Conservation (phyloP, 805 yeast genomes). For the Kuraishia cidri region DNA sequence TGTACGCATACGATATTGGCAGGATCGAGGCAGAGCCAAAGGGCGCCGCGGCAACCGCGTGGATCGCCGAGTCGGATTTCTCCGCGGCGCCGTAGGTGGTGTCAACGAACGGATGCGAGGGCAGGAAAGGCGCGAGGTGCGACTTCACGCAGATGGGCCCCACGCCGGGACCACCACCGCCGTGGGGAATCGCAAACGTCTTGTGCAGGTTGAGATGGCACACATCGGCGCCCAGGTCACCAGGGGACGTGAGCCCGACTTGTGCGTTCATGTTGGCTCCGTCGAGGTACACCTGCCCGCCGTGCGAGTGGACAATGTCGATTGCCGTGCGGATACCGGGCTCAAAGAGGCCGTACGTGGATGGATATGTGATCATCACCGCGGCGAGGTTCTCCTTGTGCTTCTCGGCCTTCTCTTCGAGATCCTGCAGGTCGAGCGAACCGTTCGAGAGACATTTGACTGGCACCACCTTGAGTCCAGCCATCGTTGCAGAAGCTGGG, state of each 20-base stretch:
- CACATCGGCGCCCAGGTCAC: slow-evolving; percentile 96
- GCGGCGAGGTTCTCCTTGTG: slow-evolving; percentile 73
- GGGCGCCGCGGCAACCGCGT: slow-evolving; percentile 87
- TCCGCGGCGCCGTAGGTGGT: slow-evolving; percentile 29
- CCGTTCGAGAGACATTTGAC: slow-evolving; percentile 84
- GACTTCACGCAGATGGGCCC: slow-evolving; percentile 93
- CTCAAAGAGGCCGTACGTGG: slow-evolving; percentile 94
- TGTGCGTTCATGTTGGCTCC: slow-evolving; percentile 99
- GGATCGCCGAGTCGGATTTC: slow-evolving; percentile 52
- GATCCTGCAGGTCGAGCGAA: slow-evolving; percentile 73
- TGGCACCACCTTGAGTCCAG: slow-evolving; percentile 88
- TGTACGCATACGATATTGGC: slow-evolving; percentile 91
- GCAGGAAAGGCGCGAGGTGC: slow-evolving; percentile 76
- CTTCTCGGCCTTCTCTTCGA: slow-evolving; percentile 62
- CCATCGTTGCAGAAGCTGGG: slow-evolving; percentile 98
- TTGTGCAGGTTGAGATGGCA: slow-evolving; percentile 96
- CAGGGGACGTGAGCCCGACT: slow-evolving; percentile 95
- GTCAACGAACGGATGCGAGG: slow-evolving; percentile 62
- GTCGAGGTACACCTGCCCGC: slow-evolving; percentile 95
- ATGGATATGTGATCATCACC: slow-evolving; percentile 94
- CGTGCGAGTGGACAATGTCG: slow-evolving; percentile 72
- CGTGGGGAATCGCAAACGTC: slow-evolving; percentile 96
- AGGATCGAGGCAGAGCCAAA: slow-evolving; percentile 91
- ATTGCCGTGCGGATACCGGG: slow-evolving; percentile 83
- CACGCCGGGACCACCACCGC: slow-evolving; percentile 99